Evolutionary conservation across 2,329 filamentous ascomycete species (phyloP).

Genomic region (Exophiala bonariae): DNA sequence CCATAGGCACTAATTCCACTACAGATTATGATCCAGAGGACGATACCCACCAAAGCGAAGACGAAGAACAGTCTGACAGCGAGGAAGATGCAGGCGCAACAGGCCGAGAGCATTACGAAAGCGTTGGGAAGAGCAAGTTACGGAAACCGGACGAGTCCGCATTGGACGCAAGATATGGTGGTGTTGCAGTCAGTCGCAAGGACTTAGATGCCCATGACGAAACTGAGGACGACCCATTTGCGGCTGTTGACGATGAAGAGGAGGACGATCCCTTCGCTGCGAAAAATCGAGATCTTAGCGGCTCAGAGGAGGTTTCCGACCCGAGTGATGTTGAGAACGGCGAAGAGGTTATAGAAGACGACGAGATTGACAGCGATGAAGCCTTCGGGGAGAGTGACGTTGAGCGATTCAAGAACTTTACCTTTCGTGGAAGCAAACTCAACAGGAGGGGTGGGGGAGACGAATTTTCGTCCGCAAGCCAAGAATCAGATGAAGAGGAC

Average conservation of each 20-base stretch:
- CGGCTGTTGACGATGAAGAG: constrained; percentile 27
- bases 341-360: constrained; percentile 25
- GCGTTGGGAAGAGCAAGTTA: constrained; percentile 82
- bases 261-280: constrained; percentile 25
- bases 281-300: constrained; percentile 4
- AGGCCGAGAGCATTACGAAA: constrained; percentile 84
- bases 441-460: constrained; percentile 9
- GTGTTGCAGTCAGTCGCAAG: constrained; percentile 70
- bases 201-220: constrained; percentile 45
- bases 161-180: constrained; percentile 76
- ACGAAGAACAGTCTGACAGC: constrained; percentile 54
- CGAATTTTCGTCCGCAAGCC: constrained; percentile 18
- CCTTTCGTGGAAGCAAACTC: constrained; percentile 26
- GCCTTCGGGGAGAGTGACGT: constrained; percentile 29
- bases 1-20: constrained; percentile 2
- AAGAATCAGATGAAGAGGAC: constrained; percentile 27
- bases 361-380: constrained; percentile 33
- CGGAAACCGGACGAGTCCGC: constrained; percentile 68
- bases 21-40: constrained; percentile 81
- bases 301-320: constrained; percentile 24
- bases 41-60: constrained; percentile 56
- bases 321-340: constrained; percentile 20
- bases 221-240: constrained; percentile 28
- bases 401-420: constrained; percentile 26
- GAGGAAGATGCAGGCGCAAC: constrained; percentile 42